Percentiles rank a stretch among this genome's conserved stretches.
Evolutionary conservation across 768 basidiomycete species (phyloP).

Genomic region (Pleurotus platypus): DNA sequence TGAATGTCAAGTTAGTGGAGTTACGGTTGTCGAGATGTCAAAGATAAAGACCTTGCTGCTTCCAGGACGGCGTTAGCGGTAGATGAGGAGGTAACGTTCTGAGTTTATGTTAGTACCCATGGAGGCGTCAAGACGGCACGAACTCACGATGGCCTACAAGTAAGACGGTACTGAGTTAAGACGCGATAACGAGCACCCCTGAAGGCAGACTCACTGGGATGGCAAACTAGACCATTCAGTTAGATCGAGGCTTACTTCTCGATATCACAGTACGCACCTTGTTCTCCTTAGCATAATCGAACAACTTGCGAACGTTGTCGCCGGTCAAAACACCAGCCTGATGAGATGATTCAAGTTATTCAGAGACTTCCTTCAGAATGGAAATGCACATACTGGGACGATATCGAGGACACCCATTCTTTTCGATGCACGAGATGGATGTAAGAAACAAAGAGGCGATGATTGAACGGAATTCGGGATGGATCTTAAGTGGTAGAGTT

Average conservation of each 20-base stretch:
- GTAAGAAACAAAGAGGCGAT: slow-evolving; percentile 8
- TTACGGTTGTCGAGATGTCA: neutral
- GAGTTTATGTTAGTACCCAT: slow-evolving; percentile 10
- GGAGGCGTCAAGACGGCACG: slow-evolving; percentile 3
- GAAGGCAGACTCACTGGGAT: slow-evolving; percentile 65
- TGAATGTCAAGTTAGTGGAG: slow-evolving; percentile 5
- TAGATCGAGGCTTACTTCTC: slow-evolving; percentile 8
- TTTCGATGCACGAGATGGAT: slow-evolving; percentile 9
- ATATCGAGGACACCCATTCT: slow-evolving; percentile 81
- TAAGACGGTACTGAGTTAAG: too few species aligned
- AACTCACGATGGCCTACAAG: slow-evolving; percentile 73
- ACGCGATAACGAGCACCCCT: neutral
- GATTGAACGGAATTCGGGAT: slow-evolving; percentile 8
- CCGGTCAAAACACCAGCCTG: slow-evolving; percentile 95
- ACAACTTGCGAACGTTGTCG: slow-evolving; percentile 91
- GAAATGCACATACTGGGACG: slow-evolving; percentile 60
- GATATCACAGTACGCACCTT: slow-evolving; percentile 49
- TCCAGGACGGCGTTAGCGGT: slow-evolving; percentile 93
- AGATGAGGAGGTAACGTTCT: slow-evolving; percentile 98
- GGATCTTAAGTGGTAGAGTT: slow-evolving; percentile 1
- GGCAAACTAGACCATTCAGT: slow-evolving; percentile 52
- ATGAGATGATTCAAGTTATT: slow-evolving; percentile 9
- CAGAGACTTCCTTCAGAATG: neutral
- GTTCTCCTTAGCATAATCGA: slow-evolving; percentile 88
- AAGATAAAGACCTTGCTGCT: slow-evolving; percentile 70